Base-by-base conservation (phyloP, 768 basidiomycete genomes). In the Dendrothele bispora region DNA sequence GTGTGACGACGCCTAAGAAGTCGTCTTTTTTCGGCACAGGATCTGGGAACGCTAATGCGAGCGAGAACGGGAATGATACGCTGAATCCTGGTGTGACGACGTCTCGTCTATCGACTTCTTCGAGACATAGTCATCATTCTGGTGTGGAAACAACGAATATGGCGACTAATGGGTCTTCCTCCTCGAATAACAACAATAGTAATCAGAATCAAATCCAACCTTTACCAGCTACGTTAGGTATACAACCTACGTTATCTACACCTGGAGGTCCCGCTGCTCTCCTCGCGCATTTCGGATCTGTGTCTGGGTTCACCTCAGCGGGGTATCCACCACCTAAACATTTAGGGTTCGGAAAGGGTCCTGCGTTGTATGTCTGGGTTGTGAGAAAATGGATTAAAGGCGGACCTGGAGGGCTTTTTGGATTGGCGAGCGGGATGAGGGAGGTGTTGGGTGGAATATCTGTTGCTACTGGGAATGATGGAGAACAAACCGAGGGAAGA, bases 371-470 rank as follows among this genome's bases (percentile, higher is more conserved):
- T 49, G 79, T 86, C 5, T 93, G 90, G 90, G 72, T 86, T 17
- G 81, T 90, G 22, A 72, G 83, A 40, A 74, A 70, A 53, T 93
- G 91, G 91, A 61, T 85, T 54, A 92, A 91, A 61, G 75, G 76
- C 15, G 60, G 66, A 5, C 4, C 46, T 2, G 64, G n/a, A n/a
- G n/a, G 78, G 29, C 59, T 79, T 30, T 42, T 81, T 12, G 65
- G 77, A 68, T 73, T 39, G 73, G 69, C 25, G 68, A 65, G 48
- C 58, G 74, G 49, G 64, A 61, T 46, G 55, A 47, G 48, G 39
- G 55, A 45, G 29, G 40, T 29, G 21, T 50, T 53, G 26, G 52
- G 51, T 20, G 50, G 36, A 38, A 48, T 22, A 51, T 48, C 53
- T 30, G 55, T 55, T 11, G 58, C 54, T 17, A 39, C 26, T 29